Base-by-base conservation (phyloP, 1,284 basidiomycete genomes). In the Austroboletus niveus region DNA sequence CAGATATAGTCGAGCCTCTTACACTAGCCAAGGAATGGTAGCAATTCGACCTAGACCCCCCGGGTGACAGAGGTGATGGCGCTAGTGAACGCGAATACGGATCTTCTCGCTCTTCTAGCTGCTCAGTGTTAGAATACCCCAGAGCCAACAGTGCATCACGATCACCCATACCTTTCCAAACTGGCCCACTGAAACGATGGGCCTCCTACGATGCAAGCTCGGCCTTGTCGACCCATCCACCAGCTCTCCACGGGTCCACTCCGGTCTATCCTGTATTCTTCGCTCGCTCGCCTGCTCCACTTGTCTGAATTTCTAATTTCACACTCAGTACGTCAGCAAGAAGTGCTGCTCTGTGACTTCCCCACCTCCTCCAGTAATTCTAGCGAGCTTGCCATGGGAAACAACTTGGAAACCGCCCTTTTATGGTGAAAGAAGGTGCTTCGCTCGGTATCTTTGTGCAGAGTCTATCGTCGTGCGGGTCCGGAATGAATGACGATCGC, bases 211-310 rank as follows among this genome's bases (percentile, higher is more conserved):
- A 48, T 62, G 72, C 29, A 56, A 60, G 42, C 56, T 64, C 45
- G 67, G 41, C 14, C 60, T 57, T 11, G 55, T 47, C n/a, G 55
- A 31, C 38, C 57, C 47, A 43, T 60, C 52, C 36, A 58, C 58
- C 8, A 56, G 53, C 36, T 62, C 55, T 44, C 3, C 38, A 56
- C 56, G 58, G 29, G 60, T 49, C 50, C 51, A 45, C 17, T 56
- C 58, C 24, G 64, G 59, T 40, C 72, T 68, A 49, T 70, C 68
- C 49, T 66, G 62, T 29, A 75, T 76, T 36, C 76, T 72, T 49
- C 71, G 71, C 55, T 79, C 78, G 58, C 70, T 77, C 56, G 78
- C 78, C 54, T 75, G 70, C 57, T 83, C 81, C n/a, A 82, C 72
- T 49, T 70, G 71, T 56, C 71, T 72, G 64, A 83, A 83, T 53